Conservation (phyloP, 257 asterid genomes). For the Leonotis leonurus region DNA sequence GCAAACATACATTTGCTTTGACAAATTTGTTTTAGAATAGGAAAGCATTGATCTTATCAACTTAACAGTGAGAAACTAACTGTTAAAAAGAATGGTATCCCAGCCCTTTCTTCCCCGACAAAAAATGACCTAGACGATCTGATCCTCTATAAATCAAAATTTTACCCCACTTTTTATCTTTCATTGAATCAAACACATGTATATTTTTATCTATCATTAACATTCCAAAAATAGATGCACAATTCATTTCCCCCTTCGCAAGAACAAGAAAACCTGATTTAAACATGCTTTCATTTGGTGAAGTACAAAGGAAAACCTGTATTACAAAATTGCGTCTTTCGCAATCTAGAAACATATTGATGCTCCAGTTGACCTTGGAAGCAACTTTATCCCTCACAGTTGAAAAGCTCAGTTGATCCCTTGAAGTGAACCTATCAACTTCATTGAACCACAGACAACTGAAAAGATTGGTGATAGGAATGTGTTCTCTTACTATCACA, state of each 20-base stretch:
- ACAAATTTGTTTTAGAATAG: not conserved
- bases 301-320: constrained; percentile 48
- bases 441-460: constrained; percentile 96
- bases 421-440: constrained; percentile 90
- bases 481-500: constrained; percentile 81
- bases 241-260: not conserved
- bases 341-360: constrained; percentile 87
- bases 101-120: not conserved
- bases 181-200: not conserved
- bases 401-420: constrained; percentile 96
- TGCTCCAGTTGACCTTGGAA: constrained; percentile 61
- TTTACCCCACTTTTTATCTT: not conserved
- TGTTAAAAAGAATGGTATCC: not conserved
- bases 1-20: not conserved
- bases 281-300: not conserved
- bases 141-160: not conserved
- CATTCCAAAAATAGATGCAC: not conserved
- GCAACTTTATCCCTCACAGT: constrained; percentile 80
- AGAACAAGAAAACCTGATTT: not conserved
- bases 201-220: not conserved
- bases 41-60: not conserved
- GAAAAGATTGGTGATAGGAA: constrained; percentile 82
- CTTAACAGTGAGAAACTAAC: not conserved
- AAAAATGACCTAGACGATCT: not conserved
- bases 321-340: constrained; percentile 87